phyloP scores from a whole-genome alignment of 306 rosid species.

The Vicia villosa region DNA sequence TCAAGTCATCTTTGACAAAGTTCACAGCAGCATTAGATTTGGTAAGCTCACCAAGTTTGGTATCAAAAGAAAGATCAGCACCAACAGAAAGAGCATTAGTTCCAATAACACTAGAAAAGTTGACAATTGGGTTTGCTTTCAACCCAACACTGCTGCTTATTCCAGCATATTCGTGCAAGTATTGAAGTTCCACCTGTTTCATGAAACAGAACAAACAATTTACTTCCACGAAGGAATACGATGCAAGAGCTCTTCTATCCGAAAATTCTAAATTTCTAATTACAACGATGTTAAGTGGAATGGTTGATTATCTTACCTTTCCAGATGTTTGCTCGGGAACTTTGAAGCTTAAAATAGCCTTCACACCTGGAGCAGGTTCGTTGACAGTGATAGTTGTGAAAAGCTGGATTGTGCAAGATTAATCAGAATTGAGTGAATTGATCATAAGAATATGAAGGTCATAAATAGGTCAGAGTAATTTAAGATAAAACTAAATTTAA shows the following conservation, averaged over 20 bases:
- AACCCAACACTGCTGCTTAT: conserved; percentile 81
- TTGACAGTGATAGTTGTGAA: conserved; percentile 70
- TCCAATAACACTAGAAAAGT: conserved; percentile 86
- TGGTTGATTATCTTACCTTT: conserved; percentile 62
- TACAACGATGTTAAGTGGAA: background rate
- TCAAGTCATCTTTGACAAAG: conserved; percentile 64
- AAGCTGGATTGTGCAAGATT: conserved; percentile 52
- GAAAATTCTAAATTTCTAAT: conserved; percentile 1
- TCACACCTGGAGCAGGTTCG: conserved; percentile 89
- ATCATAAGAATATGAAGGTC: background rate
- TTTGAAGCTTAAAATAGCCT: conserved; percentile 74
- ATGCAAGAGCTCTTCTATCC: background rate
- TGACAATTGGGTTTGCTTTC: conserved; percentile 86
- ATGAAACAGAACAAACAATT: conserved; percentile 7
- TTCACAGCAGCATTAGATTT: conserved; percentile 73
- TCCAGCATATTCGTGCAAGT: conserved; percentile 87
- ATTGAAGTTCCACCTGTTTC: conserved; percentile 87
- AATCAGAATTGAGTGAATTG: conserved; percentile 21
- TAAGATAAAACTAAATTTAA: conserved; percentile 1
- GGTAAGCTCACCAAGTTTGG: conserved; percentile 71
- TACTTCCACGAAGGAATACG: background rate
- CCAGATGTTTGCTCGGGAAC: conserved; percentile 96
- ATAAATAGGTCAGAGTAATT: background rate
- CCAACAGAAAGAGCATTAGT: conserved; percentile 68
- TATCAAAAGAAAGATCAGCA: conserved; percentile 78